These are phyloP conservation scores for Penicillium psychrofluorescens DNA, from an alignment of 495 filamentous ascomycete species.

Conservation along the genomic window DNA sequence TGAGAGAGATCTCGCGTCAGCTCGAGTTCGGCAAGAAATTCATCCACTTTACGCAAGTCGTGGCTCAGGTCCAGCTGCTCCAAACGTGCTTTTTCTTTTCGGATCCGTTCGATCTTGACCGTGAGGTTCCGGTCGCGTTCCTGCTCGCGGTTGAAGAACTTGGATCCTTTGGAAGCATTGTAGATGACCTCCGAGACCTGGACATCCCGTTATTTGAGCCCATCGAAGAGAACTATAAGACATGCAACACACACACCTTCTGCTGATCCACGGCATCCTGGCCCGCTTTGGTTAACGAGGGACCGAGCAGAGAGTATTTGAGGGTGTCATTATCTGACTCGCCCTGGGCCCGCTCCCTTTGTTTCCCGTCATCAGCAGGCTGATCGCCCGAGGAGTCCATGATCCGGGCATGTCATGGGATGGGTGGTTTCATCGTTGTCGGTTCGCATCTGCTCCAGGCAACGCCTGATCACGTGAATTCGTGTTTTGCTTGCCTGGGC, in stretches of 20 bases:
- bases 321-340: slow-evolving; percentile 42
- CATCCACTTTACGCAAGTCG: slow-evolving; percentile 72
- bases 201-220: background rate
- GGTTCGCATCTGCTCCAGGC: too few species aligned
- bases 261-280: slow-evolving; percentile 91
- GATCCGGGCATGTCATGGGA: slow-evolving; percentile 10
- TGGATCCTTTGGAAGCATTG: slow-evolving; percentile 91
- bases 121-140: slow-evolving; percentile 75
- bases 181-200: slow-evolving; percentile 96
- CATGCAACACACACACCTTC: slow-evolving; percentile 44
- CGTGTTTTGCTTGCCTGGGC: slow-evolving; percentile 23
- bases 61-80: slow-evolving; percentile 66
- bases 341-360: background rate
- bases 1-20: slow-evolving; percentile 73
- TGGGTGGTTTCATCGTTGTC: too few species aligned
- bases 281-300: slow-evolving; percentile 88
- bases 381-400: slow-evolving; percentile 19
- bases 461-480: slow-evolving; percentile 30
- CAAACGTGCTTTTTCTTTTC: slow-evolving; percentile 67
- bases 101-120: slow-evolving; percentile 74
- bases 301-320: slow-evolving; percentile 74
- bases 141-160: slow-evolving; percentile 93
- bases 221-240: background rate
- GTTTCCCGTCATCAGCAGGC: slow-evolving; percentile 4
- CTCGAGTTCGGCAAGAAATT: slow-evolving; percentile 75